These are phyloP conservation scores for Daldinia concentrica DNA, from an alignment of 495 filamentous ascomycete genomes.

Conservation along the genomic window DNA sequence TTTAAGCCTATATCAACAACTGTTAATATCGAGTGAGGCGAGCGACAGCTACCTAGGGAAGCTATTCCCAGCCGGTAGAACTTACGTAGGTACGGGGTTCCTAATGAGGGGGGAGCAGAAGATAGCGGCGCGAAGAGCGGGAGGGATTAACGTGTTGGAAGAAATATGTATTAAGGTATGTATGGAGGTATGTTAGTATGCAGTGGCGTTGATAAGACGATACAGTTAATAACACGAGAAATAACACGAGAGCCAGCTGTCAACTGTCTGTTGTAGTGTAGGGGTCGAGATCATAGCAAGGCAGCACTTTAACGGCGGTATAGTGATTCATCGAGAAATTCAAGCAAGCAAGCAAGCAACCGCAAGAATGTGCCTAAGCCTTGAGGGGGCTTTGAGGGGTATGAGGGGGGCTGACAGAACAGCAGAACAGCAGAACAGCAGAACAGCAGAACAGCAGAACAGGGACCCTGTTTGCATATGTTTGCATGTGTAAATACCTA, in stretches of 20 bases:
- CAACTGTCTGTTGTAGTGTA: background rate
- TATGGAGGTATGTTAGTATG: background rate
- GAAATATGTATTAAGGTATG: background rate
- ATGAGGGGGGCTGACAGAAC: background rate
- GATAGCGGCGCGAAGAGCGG: slow-evolving; percentile 12
- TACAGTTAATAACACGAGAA: slow-evolving; percentile 29
- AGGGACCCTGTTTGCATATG: slow-evolving; percentile 1
- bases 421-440: background rate
- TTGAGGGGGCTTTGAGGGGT: slow-evolving; percentile 6
- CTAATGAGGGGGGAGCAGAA: slow-evolving; percentile 19
- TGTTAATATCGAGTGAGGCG: slow-evolving; percentile 30
- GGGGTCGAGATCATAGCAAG: background rate
- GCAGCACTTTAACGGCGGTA: background rate
- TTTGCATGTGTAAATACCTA: slow-evolving; percentile 8
- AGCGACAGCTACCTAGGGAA: slow-evolving; percentile 30
- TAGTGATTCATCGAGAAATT: background rate
- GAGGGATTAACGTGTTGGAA: slow-evolving; percentile 20
- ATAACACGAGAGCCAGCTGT: slow-evolving; percentile 6
- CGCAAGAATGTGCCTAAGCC: slow-evolving; percentile 5
- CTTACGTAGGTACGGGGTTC: slow-evolving; percentile 34
- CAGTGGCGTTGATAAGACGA: background rate
- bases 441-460: background rate
- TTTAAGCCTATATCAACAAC: slow-evolving; percentile 25
- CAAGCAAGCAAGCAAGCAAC: slow-evolving; percentile 10
- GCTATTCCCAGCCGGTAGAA: slow-evolving; percentile 35